A percentile compares a stretch with the other conserved stretches of the same genome.
Conservation (phyloP, 306 rosid genomes). For the Inga leiocalycina region DNA sequence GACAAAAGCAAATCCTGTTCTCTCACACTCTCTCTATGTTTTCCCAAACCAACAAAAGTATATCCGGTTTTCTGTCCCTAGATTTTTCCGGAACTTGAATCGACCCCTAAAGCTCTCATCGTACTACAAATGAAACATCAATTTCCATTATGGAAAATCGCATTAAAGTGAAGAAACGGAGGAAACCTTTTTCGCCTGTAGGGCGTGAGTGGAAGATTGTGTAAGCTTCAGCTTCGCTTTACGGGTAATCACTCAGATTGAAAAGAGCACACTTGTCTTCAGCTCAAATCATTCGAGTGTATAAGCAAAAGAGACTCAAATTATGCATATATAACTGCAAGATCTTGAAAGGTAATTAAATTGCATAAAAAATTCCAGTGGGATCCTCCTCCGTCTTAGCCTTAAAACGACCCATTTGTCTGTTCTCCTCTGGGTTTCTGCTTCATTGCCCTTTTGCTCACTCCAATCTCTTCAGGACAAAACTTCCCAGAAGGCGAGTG, state of each 20-base stretch:
- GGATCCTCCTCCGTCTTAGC: conserved; percentile 20
- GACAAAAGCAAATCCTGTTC: conserved; percentile 16
- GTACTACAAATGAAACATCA: background rate
- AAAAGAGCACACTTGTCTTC: background rate
- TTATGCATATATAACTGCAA: background rate
- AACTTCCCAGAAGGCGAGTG: background rate
- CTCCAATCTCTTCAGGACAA: background rate
- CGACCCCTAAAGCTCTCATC: background rate
- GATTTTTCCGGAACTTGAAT: conserved; percentile 27
- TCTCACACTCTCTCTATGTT: conserved; percentile 24
- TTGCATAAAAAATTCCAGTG: conserved; percentile 35
- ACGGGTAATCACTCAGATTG: background rate
- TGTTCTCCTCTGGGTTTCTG: no score
- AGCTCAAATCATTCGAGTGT: conserved; percentile 22
- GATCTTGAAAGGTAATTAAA: conserved; percentile 4
- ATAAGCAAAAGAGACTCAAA: background rate
- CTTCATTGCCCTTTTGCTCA: background rate
- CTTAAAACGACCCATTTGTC: no score
- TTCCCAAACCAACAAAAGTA: conserved; percentile 24
- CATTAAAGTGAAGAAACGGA: conserved; percentile 17
- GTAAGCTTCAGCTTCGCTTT: background rate
- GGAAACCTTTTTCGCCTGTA: background rate
- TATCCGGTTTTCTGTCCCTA: conserved; percentile 24
- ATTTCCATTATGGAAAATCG: background rate
- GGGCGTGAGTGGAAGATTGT: conserved; percentile 2